Evolutionary conservation across 352 stramenopile species (phyloP), one percentile per base, ranked within the genome.

Genomic region (Elongisporangium anandrum): DNA sequence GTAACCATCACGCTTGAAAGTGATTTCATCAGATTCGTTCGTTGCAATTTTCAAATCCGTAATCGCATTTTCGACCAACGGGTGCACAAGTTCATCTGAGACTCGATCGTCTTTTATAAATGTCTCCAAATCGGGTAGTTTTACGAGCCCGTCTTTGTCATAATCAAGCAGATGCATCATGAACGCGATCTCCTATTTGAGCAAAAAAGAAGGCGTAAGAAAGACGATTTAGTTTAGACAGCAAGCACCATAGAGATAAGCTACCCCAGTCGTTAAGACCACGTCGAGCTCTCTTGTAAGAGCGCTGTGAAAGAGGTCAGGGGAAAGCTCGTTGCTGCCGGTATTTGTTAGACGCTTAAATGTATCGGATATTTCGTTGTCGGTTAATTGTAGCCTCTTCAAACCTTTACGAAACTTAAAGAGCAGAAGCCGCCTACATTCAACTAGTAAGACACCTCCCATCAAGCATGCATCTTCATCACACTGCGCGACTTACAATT

Each of bases 311-410:
- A 94, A 75, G 1, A 91, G 64, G 21, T 89, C 79, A 0, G 73
- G 66, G 4, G 77, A 71, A 52, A 94, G 74, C 10, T 64, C 70
- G 5, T 60, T 72, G 16, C 65, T 61, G 17, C 78, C 77, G 2
- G 58, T 22, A 47, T 60, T 69, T 2, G 72, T 63, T 24, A 94
- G 56, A 26, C 84, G 70, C 13, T 84, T 82, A 47, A 92, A 94
- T 4, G 72, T 88, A 50, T 94, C 84, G 19, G 74, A 69, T 16
- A 92, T 85, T 56, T 94, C 84, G 57, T 90, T 92, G 53, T 94
- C 84, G 1, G 78, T 87, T 21, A 94, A 62, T 5, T 77, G 77
- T 26, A 85, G 67, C 38, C 72, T 83, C 58, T 75, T 83, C 9
- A 94, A 55, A 23, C 73, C 54, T 26, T 85, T 78, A 19, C 81